Base-by-base conservation (phyloP, 2,329 filamentous ascomycete species). In the Magnaporthiopsis rhizophila region DNA sequence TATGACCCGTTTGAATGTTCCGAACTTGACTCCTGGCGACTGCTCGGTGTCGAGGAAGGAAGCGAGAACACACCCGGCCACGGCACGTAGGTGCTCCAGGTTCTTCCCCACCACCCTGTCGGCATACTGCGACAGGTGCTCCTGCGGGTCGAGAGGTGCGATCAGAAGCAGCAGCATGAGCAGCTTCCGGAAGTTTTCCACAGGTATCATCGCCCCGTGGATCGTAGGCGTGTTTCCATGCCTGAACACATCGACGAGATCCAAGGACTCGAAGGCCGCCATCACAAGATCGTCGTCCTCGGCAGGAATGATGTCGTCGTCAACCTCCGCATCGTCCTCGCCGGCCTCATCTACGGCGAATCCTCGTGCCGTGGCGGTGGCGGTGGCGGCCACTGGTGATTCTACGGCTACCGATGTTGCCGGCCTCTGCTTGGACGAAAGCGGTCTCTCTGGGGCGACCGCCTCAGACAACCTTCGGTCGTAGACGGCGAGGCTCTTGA, bases 401-500 rank as follows among this genome's bases (percentile, higher is more conserved):
- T 58, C 45, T 8, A 24, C 45, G n/a, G 45, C 45, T 7, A 53
- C 45, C 3, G 45, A 53, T 34, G 32, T 56, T 50, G n/a, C 68
- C 70, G 67, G 69, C 9, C 45, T 21, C 7, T n/a, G 11, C 6
- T 53, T 24, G n/a, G 45, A 9, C 21, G 45, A 53, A 24, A 53
- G 21, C 7, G 21, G 45, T 11, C 2, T 53, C 45, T 53, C 45
- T 3, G 45, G 45, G 13, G 59, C 53, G 69, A 72, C 67, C 1
- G 73, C 72, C 63, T 73, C 75, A 15, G 79, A 79, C 2, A 81
- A 73, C 66, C 80, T 81, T 62, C 86, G 82, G 71, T 92, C 89
- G 69, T 89, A 86, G 3, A 92, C 87, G 7, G 89, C 88, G 68
- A 92, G 71, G 69, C 89, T 89, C 70, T 85, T 85, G 75, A 91